phyloP scores from a whole-genome alignment of 192 early-diverging fungal species.

The Pilaira anomala region DNA sequence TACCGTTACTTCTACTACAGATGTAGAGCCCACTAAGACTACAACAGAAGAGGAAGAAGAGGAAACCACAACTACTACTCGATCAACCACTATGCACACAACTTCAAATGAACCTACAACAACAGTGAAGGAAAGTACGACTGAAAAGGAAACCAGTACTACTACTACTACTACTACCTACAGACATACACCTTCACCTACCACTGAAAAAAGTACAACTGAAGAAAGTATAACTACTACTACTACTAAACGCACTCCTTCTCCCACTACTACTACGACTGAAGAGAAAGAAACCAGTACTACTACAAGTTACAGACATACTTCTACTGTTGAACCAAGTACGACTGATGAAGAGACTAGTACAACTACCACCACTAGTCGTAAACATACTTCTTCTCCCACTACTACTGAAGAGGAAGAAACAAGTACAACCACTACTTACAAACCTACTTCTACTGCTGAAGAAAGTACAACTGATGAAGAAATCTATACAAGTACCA shows the following conservation, averaged over 20 bases:
- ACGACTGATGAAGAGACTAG: no score
- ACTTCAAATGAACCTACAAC: neutral
- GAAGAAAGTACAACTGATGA: conserved; percentile 1
- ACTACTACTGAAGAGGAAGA: neutral
- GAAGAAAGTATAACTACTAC: neutral
- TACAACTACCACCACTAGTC: no score
- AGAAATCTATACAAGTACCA: neutral
- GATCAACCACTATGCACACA: neutral
- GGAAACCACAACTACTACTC: neutral
- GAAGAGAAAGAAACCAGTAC: neutral
- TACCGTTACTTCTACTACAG: conserved; percentile 1
- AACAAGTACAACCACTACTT: no score
- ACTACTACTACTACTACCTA: no score
- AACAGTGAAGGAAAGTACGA: neutral
- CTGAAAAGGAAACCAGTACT: neutral
- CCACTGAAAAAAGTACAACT: no score
- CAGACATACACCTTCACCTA: no score
- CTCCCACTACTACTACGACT: neutral
- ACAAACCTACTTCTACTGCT: no score
- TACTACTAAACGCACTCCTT: conserved; percentile 2
- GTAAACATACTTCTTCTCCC: neutral
- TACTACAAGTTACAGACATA: neutral
- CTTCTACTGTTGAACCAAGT: no score
- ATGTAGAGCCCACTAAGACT: conserved; percentile 10
- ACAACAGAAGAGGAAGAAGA: neutral